These are phyloP conservation scores for Tetragonia tetragonoides DNA, from an alignment of 148 eudicot species.

Conservation along the genomic window DNA sequence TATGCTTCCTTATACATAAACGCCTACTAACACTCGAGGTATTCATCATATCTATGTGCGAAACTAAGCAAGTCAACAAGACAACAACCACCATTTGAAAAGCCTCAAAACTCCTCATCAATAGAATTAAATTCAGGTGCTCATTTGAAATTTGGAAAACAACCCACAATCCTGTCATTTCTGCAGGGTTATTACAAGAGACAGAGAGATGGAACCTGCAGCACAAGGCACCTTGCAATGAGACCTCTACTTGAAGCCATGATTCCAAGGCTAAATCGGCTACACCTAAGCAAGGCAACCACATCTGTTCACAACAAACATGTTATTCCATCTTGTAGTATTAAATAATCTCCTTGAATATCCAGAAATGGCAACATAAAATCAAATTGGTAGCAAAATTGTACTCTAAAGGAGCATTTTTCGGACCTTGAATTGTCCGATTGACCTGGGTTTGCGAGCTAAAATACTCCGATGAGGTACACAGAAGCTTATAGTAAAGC, in stretches of 20 bases:
- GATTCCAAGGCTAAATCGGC: constrained; percentile 91
- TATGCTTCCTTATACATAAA: not conserved
- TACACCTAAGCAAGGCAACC: constrained; percentile 92
- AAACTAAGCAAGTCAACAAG: too few species aligned
- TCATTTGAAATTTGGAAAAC: not conserved
- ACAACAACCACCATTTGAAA: not conserved
- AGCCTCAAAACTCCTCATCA: not conserved
- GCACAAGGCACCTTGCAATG: constrained; percentile 74
- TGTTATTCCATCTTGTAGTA: not conserved
- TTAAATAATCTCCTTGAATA: not conserved
- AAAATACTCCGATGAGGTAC: constrained; percentile 81
- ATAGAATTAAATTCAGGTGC: not conserved
- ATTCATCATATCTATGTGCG: not conserved
- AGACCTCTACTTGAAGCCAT: constrained; percentile 97
- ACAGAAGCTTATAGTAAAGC: constrained; percentile 74
- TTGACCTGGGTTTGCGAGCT: constrained; percentile 80
- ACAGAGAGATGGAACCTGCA: constrained; percentile 48
- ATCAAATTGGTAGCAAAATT: not conserved
- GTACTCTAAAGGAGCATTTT: not conserved
- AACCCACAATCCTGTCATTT: not conserved
- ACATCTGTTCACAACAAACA: constrained; percentile 49
- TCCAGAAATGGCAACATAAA: not conserved
- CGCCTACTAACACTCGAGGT: not conserved
- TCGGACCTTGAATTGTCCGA: constrained; percentile 75
- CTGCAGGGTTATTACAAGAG: not conserved